Conservation (phyloP, 2,329 filamentous ascomycete genomes). For the Orbilia quercus region DNA sequence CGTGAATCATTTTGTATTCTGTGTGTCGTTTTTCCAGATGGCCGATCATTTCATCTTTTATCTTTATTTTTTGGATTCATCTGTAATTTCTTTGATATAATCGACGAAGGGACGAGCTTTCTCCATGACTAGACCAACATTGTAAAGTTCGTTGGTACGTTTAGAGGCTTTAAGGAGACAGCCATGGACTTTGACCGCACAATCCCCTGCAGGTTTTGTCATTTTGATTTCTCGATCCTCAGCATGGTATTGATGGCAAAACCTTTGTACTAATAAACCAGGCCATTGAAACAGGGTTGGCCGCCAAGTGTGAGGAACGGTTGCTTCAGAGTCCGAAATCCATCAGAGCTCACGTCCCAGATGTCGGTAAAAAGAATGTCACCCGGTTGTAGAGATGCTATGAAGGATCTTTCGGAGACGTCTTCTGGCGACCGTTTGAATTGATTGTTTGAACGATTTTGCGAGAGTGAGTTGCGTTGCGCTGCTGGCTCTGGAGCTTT, state of each 20-base stretch:
- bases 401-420: too few relatives aligned
- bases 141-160: not conserved
- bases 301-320: too few relatives aligned
- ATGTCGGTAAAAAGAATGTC: too few relatives aligned
- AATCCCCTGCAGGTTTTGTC: not conserved
- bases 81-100: not conserved
- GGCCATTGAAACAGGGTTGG: too few relatives aligned
- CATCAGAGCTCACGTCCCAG: too few relatives aligned
- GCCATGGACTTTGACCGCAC: not conserved
- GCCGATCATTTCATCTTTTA: conserved; percentile 5
- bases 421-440: too few relatives aligned
- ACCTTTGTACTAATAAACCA: not conserved
- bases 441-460: too few relatives aligned
- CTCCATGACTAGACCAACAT: conserved; percentile 1
- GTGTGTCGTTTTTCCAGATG: not conserved
- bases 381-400: too few relatives aligned
- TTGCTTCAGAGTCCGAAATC: too few relatives aligned
- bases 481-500: too few relatives aligned
- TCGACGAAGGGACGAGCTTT: not conserved
- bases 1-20: conserved; percentile 6
- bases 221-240: not conserved
- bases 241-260: not conserved
- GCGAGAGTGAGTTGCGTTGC: too few relatives aligned
- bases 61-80: not conserved
- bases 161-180: not conserved